Evolutionary conservation across 495 filamentous ascomycete species (phyloP), one percentile per base, ranked within the genome.

Genomic region (Daldinia caldariorum): DNA sequence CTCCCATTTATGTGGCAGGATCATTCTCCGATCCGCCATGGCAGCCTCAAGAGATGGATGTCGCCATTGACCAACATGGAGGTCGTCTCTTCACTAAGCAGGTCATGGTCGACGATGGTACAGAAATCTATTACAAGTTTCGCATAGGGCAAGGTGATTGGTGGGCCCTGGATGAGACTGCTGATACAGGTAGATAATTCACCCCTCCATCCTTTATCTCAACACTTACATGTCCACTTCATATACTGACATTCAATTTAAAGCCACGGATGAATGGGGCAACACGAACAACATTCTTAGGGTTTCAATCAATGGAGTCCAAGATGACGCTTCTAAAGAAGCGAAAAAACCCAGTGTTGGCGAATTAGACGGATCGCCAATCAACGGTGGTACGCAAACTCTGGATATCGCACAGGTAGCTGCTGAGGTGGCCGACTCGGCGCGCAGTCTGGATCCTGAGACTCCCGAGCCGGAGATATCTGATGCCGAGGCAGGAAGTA

Each of bases 91-190:
- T 83, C 63, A 78, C 67, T 16, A 83, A 85, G 39, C 80, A 84
- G 22, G 72, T 89, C 32, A 72, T 79, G 31, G 82, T 76, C 10
- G 73, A 81, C 29, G 76, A 80, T 54, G 84, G 79, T 20, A 78
- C 80, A 18, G 77, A 85, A 63, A 86, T 89, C 64, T 86, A 90
- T 69, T 92, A 91, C 80, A 91, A 91, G 74, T 91, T 92, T 72
- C 83, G 89, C 22, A 76, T 91, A 56, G 89, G 88, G 5, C 51
- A 77, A 2, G 85, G 85, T 35, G 83, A 91, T 68, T 88, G 86
- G 85, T 91, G 90, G 90, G 83, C 87, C 3, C 72, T 89, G 51
- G 84, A 91, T 59, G 85, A 90, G 26, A 75, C 74, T 38, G 76
- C 78, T 5, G 80, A 84, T 1, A 87, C 79, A n/a, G 79, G 86